Evolutionary conservation across 352 stramenopile species (phyloP).

Genomic region (Bremia lactucae): DNA sequence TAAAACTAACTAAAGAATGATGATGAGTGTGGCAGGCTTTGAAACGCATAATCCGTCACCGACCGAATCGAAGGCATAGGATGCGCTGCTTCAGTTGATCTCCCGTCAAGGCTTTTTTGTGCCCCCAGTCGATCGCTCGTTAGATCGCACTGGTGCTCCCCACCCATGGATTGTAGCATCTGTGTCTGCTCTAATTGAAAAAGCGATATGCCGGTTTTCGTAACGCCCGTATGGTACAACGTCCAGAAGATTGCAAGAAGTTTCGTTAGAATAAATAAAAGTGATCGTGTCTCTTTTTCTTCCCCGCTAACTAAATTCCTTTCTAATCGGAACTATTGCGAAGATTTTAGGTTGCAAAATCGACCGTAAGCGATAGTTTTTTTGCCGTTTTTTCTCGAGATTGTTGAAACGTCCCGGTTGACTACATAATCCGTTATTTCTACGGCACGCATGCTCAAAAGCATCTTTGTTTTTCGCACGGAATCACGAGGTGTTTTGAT

Average conservation of each 20-base stretch:
- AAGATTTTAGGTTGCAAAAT: too few relatives aligned
- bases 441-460: slow-evolving; percentile 1
- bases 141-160: slow-evolving; percentile 36
- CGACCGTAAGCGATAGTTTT: too few relatives aligned
- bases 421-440: slow-evolving; percentile 9
- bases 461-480: slow-evolving; percentile 10
- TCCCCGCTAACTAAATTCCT: too few relatives aligned
- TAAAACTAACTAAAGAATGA: background rate
- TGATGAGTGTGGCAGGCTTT: slow-evolving; percentile 18
- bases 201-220: too few relatives aligned
- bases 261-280: too few relatives aligned
- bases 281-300: too few relatives aligned
- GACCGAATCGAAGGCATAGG: slow-evolving; percentile 31
- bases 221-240: slow-evolving; percentile 6
- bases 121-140: slow-evolving; percentile 21
- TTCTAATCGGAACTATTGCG: too few relatives aligned
- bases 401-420: slow-evolving; percentile 12
- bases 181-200: too few relatives aligned
- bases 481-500: slow-evolving; percentile 2
- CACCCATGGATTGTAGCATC: slow-evolving; percentile 26
- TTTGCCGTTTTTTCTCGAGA: slow-evolving; percentile 13
- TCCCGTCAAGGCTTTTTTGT: slow-evolving; percentile 19
- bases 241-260: slow-evolving; percentile 12
- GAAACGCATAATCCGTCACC: slow-evolving; percentile 31
- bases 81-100: slow-evolving; percentile 6